Percentiles rank a stretch among this genome's conserved stretches.
These are phyloP conservation scores for Hypoxylon sp. DNA, from an alignment of 2,329 filamentous ascomycete species.

Conservation along the genomic window DNA sequence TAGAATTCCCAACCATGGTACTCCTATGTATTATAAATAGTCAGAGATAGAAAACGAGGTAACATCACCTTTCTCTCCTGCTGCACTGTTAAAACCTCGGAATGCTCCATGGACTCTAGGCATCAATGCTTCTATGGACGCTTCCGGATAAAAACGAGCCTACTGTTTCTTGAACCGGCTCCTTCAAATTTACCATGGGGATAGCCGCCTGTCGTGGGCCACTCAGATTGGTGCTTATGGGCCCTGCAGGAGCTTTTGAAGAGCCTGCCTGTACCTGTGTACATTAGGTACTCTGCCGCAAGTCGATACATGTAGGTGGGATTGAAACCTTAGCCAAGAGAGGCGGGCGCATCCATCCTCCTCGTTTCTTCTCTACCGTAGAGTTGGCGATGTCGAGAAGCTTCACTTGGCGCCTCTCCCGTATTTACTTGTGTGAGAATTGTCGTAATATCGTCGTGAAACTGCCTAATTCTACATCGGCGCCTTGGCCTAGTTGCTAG, in stretches of 20 bases:
- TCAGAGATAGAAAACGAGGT: neutral
- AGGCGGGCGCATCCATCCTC: slow-evolving; percentile 37
- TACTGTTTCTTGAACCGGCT: neutral
- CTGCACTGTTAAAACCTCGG: neutral
- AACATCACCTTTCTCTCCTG: slow-evolving; percentile 1
- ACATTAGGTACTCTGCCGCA: slow-evolving; percentile 14
- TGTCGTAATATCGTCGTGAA: slow-evolving; percentile 26
- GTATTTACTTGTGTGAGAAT: slow-evolving; percentile 27
- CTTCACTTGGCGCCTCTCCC: slow-evolving; percentile 31
- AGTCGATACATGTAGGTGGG: slow-evolving; percentile 12
- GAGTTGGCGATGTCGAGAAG: slow-evolving; percentile 27
- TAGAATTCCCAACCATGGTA: neutral
- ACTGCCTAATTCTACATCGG: slow-evolving; percentile 12
- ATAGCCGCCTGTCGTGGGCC: slow-evolving; percentile 7
- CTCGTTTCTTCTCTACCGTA: slow-evolving; percentile 19
- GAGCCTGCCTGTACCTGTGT: slow-evolving; percentile 19
- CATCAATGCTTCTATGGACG: slow-evolving; percentile 11
- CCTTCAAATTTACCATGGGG: slow-evolving; percentile 14
- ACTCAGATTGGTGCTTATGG: slow-evolving; percentile 20
- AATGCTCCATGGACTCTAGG: slow-evolving; percentile 7
- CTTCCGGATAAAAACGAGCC: neutral
- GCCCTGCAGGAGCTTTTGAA: slow-evolving; percentile 8
- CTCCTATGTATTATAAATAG: neutral
- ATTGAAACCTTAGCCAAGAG: slow-evolving; percentile 45
- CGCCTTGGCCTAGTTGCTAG: slow-evolving; percentile 30